phyloP scores from a whole-genome alignment of 768 basidiomycete species.

The Rickenella mellea region DNA sequence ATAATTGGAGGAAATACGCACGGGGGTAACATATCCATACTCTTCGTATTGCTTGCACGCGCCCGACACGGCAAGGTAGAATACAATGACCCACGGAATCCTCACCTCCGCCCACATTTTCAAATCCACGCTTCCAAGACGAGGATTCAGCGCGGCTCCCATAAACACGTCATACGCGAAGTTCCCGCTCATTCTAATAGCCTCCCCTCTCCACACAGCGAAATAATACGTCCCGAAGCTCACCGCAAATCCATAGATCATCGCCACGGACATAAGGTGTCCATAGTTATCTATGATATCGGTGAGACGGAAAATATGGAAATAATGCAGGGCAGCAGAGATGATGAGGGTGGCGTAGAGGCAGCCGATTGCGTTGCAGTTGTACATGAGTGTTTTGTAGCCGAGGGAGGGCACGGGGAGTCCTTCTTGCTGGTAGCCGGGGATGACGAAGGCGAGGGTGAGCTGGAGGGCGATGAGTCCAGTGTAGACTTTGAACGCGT shows the following conservation, averaged over 20 bases:
- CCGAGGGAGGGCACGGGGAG: conserved; percentile 91
- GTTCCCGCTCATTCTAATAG: conserved; percentile 91
- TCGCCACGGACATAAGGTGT: conserved; percentile 88
- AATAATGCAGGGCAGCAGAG: conserved; percentile 66
- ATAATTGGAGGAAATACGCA: conserved; percentile 21
- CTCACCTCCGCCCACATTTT: conserved; percentile 99
- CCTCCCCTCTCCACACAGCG: conserved; percentile 66
- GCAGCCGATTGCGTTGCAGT: conserved; percentile 88
- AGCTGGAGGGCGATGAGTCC: conserved; percentile 86
- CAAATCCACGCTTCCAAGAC: conserved; percentile 83
- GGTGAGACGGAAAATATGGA: conserved; percentile 79
- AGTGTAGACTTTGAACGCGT: conserved; percentile 85
- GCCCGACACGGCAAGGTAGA: conserved; percentile 86
- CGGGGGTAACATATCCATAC: conserved; percentile 86
- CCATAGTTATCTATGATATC: conserved; percentile 96
- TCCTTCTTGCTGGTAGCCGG: conserved; percentile 89
- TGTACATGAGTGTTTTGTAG: conserved; percentile 90
- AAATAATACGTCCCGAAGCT: conserved; percentile 76
- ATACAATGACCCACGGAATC: conserved; percentile 94
- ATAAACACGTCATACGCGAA: conserved; percentile 94
- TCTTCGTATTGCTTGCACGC: conserved; percentile 93
- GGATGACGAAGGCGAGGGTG: conserved; percentile 81
- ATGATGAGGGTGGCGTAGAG: conserved; percentile 78
- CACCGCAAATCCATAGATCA: conserved; percentile 82
- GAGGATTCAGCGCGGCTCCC: conserved; percentile 91